Evolutionary conservation across 225 moss, liverwort and hornwort species (phyloP).

Genomic region (Physcomitrellopsis africana): DNA sequence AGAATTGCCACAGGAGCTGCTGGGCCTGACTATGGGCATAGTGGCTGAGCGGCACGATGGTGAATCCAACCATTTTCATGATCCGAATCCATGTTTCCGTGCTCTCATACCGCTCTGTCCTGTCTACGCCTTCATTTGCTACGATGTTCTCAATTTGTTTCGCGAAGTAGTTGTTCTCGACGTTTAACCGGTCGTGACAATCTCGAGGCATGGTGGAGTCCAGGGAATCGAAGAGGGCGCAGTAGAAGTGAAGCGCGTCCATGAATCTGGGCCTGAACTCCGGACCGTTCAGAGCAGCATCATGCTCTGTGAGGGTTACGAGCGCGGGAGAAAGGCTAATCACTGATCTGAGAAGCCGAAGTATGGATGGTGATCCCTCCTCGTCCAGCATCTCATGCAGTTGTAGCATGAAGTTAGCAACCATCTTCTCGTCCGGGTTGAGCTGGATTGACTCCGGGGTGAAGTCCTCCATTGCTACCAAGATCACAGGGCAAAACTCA

Average conservation of each 20-base stretch:
- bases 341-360: slow-evolving; percentile 46
- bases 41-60: slow-evolving; percentile 58
- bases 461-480: slow-evolving; percentile 50
- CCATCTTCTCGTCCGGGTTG: slow-evolving; percentile 41
- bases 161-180: slow-evolving; percentile 66
- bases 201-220: slow-evolving; percentile 70
- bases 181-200: slow-evolving; percentile 61
- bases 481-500: slow-evolving; percentile 55
- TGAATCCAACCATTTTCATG: slow-evolving; percentile 45
- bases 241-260: slow-evolving; percentile 71
- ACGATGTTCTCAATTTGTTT: slow-evolving; percentile 68
- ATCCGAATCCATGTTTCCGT: slow-evolving; percentile 54
- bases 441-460: slow-evolving; percentile 37
- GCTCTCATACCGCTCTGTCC: slow-evolving; percentile 59
- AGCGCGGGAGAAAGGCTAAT: slow-evolving; percentile 53
- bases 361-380: slow-evolving; percentile 38
- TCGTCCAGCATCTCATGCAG: slow-evolving; percentile 58
- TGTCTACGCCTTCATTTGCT: slow-evolving; percentile 52
- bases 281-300: slow-evolving; percentile 56
- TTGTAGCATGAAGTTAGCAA: slow-evolving; percentile 70
- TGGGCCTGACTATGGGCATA: slow-evolving; percentile 78
- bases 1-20: slow-evolving; percentile 72
- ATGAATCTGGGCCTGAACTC: slow-evolving; percentile 60
- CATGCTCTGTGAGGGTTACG: slow-evolving; percentile 70
- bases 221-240: slow-evolving; percentile 72